Base-by-base conservation (phyloP, 495 filamentous ascomycete genomes). In the Neurospora sp. region DNA sequence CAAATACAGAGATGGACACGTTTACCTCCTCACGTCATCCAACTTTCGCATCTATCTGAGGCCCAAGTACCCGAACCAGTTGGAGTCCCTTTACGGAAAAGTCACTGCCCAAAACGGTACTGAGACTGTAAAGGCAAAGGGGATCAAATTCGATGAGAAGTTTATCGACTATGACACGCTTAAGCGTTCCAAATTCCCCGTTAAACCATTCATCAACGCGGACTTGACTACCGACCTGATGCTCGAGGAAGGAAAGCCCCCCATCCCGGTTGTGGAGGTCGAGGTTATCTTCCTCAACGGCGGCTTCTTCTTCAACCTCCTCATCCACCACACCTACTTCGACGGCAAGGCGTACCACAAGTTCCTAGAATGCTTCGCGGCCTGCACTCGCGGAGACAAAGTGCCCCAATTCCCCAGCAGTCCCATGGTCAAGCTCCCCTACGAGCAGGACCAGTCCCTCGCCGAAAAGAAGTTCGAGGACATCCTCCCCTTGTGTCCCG, bases 321-420 rank as follows among this genome's bases (percentile, higher is more conserved):
- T 77, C 70, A 73, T 82, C 73, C 81, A 82, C 48, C 81, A 82
- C 70, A 73, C 79, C 24, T 70, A 81, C 31, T 79, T 76, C 36
- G 81, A 82, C 69, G 81, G 81, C 81, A 69, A 87, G 83, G 77
- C 83, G 80, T 71, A 85, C 77, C 72, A 84, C 79, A 76, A 89
- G 84, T 69, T 88, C 79, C 21, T 89, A 81, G 66, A 90, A 81
- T 62, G 87, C 83, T 74, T 86, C 78, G 70, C 76, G 2, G 78
- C 77, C 19, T 75, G 24, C 15, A 66, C 54, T 36, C 54, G 54
- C 28, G 13, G 54, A 79, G 59, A 82, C 76, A 48, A 74, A 75
- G 11, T 73, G 75, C 59, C 72, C 71, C 17, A 48, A 2, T 9
- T 6, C 2, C 17, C 39, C 21, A 21, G 39, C 73, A 15, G 66